Percentiles rank a stretch among this genome's conserved stretches.
Conservation (phyloP, 352 stramenopile species). For the Pythium phragmiticola region DNA sequence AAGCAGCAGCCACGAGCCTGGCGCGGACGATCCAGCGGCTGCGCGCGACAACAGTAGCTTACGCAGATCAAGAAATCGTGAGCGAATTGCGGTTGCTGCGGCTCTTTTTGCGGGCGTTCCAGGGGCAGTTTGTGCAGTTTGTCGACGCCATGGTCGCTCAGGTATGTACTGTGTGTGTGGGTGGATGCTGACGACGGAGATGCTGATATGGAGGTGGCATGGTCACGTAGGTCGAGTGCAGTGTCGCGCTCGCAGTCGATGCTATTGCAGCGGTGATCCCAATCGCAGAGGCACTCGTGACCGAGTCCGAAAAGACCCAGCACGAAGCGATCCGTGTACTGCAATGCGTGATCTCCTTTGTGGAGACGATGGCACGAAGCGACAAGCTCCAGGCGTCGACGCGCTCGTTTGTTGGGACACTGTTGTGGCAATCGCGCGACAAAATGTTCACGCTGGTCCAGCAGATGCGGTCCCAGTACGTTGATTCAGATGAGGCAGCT, state of each 20-base stretch:
- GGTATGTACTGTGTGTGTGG: constrained; percentile 8
- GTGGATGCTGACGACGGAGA: neutral
- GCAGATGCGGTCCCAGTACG: constrained; percentile 20
- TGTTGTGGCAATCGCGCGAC: constrained; percentile 18
- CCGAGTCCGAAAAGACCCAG: constrained; percentile 15
- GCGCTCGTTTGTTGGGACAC: constrained; percentile 18
- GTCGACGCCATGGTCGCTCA: constrained; percentile 32
- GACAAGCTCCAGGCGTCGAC: constrained; percentile 26
- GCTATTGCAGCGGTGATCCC: constrained; percentile 20
- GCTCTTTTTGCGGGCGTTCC: constrained; percentile 59
- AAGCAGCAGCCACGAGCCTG: constrained; percentile 14
- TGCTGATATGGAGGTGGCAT: neutral
- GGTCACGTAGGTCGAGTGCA: constrained; percentile 13
- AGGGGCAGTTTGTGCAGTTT: constrained; percentile 50
- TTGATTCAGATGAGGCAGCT: neutral
- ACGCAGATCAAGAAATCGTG: constrained; percentile 7
- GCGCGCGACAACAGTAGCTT: neutral
- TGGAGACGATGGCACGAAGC: constrained; percentile 18
- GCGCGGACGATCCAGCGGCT: constrained; percentile 18
- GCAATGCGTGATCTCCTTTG: constrained; percentile 16
- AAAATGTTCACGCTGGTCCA: constrained; percentile 17
- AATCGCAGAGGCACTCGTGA: constrained; percentile 8
- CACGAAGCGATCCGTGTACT: constrained; percentile 22
- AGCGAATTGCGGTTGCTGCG: constrained; percentile 43
- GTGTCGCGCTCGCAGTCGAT: constrained; percentile 21